Evolutionary conservation across 2,329 filamentous ascomycete genomes (phyloP), one percentile per base, ranked within the genome.

Genomic region (Hypocrella siamensis): DNA sequence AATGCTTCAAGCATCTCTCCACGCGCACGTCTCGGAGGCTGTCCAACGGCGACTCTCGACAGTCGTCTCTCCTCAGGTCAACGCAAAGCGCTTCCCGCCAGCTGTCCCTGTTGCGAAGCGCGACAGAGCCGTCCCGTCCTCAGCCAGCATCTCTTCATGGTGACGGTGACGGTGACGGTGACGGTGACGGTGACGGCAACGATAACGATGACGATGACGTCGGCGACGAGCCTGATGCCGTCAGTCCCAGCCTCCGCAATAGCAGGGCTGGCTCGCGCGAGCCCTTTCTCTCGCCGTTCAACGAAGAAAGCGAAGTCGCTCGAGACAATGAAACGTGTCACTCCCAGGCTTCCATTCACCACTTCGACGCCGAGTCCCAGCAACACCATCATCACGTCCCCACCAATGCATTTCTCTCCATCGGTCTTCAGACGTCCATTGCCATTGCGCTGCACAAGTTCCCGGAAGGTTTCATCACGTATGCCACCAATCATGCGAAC

Each of bases 361-460:
- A 56, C 8, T 54, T 51, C 2, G 65, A 70, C 32, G n/a, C 57
- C 5, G 65, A 69, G 37, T 17, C 17, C 5, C 61, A 63, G 38
- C 61, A 63, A 38, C 84, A 94, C 47, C 88, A 98, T 47, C 88
- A 98, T 54, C 90, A 98, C 52, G 88, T 96, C 3, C 83, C 88
- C 0, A 77, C 82, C 38, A 96, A 96, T 47, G 84, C 83, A 5
- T 98, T 94, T 52, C 64, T 96, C 39, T 82, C 82, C 32, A 90
- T 96, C 37, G 86, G 90, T n/a, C 70, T 98, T 1, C 90, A 98
- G 54, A 96, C 90, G 0, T 88, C 83, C 12, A 77, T 94, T 31
- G 90, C 90, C 5, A 96, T 98, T 40, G 85, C 88, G 6, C 63
- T 98, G 2, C 90, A 98, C 61, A 98, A 98, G 52, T 79, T 96